Percentiles rank a stretch among this genome's conserved stretches.
Conservation (phyloP, 23 red algal genomes). For the Gracilaria gracilis region DNA sequence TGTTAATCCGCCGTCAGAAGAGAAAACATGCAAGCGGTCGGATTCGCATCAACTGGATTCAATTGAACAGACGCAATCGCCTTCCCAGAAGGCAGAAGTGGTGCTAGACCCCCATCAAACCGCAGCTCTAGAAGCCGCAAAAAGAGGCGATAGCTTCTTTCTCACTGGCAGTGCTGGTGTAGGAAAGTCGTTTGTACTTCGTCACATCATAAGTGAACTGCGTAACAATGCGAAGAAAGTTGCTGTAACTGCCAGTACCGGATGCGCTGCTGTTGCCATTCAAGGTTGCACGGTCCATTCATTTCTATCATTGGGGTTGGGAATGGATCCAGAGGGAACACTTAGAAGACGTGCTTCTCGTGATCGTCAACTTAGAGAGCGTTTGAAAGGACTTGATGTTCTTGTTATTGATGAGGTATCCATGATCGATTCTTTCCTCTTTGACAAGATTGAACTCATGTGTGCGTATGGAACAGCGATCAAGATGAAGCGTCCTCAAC, state of each 20-base stretch:
- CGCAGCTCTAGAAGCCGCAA: conserved; percentile 39
- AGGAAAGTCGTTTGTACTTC: conserved; percentile 62
- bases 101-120: conserved; percentile 36
- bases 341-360: conserved; percentile 17
- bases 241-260: conserved; percentile 70
- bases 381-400: conserved; percentile 29
- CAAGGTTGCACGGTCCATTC: conserved; percentile 63
- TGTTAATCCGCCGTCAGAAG: background rate
- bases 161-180: conserved; percentile 73
- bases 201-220: conserved; percentile 40
- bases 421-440: conserved; percentile 63
- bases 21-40: too few species aligned
- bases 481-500: too few species aligned
- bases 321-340: conserved; percentile 13
- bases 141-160: conserved; percentile 54
- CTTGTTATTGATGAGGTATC: conserved; percentile 81
- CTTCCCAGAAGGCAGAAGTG: background rate
- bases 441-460: conserved; percentile 68
- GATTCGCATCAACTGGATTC: too few species aligned
- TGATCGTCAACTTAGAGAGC: background rate
- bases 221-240: conserved; percentile 16
- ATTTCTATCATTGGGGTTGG: conserved; percentile 31
- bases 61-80: background rate
- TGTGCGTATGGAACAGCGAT: background rate
- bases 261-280: conserved; percentile 64